These are phyloP conservation scores for Nevesoporus exiguus DNA, from an alignment of 768 basidiomycete species.

Conservation along the genomic window DNA sequence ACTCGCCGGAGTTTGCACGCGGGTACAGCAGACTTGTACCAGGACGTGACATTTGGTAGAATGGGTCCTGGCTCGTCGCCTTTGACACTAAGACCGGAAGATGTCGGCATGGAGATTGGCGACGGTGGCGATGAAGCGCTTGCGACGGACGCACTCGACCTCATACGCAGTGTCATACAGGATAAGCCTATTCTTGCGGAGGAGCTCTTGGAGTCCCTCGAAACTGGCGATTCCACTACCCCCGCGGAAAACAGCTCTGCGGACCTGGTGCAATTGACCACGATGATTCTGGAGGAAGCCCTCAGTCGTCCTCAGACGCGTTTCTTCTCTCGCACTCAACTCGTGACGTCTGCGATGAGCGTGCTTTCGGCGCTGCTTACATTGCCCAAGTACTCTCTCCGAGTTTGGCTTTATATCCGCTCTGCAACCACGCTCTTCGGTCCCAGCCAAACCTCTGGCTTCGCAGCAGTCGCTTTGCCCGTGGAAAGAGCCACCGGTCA, in stretches of 20 bases:
- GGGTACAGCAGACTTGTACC: slow-evolving; percentile 40
- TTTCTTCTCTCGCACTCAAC: slow-evolving; percentile 48
- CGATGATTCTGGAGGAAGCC: slow-evolving; percentile 77
- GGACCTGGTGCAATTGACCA: slow-evolving; percentile 76
- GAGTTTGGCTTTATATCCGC: slow-evolving; percentile 86
- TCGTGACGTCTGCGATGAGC: slow-evolving; percentile 79
- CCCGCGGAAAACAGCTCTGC: slow-evolving; percentile 49
- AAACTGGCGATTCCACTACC: slow-evolving; percentile 32
- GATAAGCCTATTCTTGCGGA: slow-evolving; percentile 64
- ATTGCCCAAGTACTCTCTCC: slow-evolving; percentile 69
- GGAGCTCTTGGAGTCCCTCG: slow-evolving; percentile 64
- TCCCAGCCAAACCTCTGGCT: slow-evolving; percentile 49
- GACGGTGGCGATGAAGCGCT: slow-evolving; percentile 58
- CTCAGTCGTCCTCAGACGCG: slow-evolving; percentile 50
- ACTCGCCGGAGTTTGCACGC: slow-evolving; percentile 50
- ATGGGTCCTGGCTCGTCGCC: slow-evolving; percentile 37
- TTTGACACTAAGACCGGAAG: slow-evolving; percentile 52
- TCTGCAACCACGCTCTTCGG: slow-evolving; percentile 78
- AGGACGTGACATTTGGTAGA: slow-evolving; percentile 51
- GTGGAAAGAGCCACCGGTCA: slow-evolving; percentile 67
- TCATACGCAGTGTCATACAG: slow-evolving; percentile 73
- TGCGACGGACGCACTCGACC: slow-evolving; percentile 72
- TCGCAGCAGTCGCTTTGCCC: slow-evolving; percentile 63
- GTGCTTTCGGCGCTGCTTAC: slow-evolving; percentile 76
- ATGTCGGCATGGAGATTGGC: slow-evolving; percentile 70